Evolutionary conservation across 306 rosid genomes (phyloP).

Genomic region (Glycine soja): DNA sequence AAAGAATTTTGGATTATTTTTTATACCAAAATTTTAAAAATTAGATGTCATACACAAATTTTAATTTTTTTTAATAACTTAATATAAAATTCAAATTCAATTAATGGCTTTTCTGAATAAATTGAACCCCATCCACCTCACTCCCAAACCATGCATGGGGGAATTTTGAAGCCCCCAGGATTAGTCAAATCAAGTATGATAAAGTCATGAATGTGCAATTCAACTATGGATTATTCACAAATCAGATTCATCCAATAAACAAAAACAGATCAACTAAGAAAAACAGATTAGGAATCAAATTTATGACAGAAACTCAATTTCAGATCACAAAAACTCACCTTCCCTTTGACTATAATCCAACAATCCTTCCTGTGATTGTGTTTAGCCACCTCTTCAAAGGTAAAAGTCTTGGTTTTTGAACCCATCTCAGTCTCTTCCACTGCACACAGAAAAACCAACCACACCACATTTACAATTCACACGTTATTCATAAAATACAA

Average conservation of each 20-base stretch:
- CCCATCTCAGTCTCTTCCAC: slow-evolving; percentile 59
- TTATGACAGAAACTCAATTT: not conserved
- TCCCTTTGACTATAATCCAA: slow-evolving; percentile 82
- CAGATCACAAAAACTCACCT: slow-evolving; percentile 59
- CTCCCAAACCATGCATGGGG: not conserved
- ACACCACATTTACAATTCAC: slow-evolving; percentile 5
- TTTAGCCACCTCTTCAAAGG: slow-evolving; percentile 80
- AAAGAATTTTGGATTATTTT: not conserved
- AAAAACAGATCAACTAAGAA: slow-evolving; percentile 26
- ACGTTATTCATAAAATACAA: slow-evolving; percentile 21
- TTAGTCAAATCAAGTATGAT: slow-evolving; percentile 47
- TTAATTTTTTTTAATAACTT: too few relatives aligned
- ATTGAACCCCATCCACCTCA: not conserved
- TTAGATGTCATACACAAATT: too few relatives aligned
- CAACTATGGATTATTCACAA: not conserved
- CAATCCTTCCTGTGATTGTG: slow-evolving; percentile 82
- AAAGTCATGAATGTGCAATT: slow-evolving; percentile 11
- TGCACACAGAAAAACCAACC: slow-evolving; percentile 46
- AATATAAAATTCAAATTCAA: not conserved
- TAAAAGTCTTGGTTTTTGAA: slow-evolving; percentile 57
- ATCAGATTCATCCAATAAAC: slow-evolving; percentile 37
- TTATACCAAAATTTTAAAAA: not conserved
- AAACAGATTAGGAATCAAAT: slow-evolving; percentile 35
- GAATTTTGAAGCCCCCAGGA: not conserved
- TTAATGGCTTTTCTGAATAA: not conserved